These are phyloP conservation scores for Bimuria novae-zelandiae DNA, from an alignment of 2,329 filamentous ascomycete genomes.

Conservation along the genomic window DNA sequence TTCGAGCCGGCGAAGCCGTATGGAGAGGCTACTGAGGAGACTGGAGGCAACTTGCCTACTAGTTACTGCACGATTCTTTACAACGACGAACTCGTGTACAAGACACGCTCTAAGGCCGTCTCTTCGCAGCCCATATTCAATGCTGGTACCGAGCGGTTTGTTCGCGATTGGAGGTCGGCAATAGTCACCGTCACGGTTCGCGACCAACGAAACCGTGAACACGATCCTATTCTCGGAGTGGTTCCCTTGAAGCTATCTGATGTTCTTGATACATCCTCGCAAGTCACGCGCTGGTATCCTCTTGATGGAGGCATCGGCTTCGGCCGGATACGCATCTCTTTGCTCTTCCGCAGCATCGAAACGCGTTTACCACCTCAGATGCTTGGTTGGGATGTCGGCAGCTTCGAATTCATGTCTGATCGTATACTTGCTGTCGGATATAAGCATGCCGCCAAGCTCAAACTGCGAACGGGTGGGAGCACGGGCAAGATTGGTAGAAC, in stretches of 20 bases:
- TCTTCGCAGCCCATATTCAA: conserved; percentile 97
- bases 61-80: conserved; percentile 91
- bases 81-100: conserved; percentile 89
- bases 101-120: conserved; percentile 91
- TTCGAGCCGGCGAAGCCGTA: conserved; percentile 85
- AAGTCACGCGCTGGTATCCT: conserved; percentile 93
- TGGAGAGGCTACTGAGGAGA: conserved; percentile 85
- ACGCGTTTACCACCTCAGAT: conserved; percentile 81
- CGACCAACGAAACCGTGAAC: conserved; percentile 85
- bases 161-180: conserved; percentile 88
- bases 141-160: conserved; percentile 88
- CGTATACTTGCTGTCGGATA: conserved; percentile 69
- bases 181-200: conserved; percentile 88
- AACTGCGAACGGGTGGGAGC: conserved; percentile 82
- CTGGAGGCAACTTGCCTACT: conserved; percentile 77
- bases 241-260: conserved; percentile 87
- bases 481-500: conserved; percentile 70
- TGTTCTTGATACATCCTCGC: conserved; percentile 83
- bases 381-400: conserved; percentile 93
- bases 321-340: conserved; percentile 82
- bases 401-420: conserved; percentile 82
- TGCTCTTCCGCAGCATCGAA: conserved; percentile 89
- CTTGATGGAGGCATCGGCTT: conserved; percentile 91
- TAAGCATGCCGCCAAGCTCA: conserved; percentile 67
- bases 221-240: conserved; percentile 92